phyloP scores from a whole-genome alignment of 805 yeast species.

The Alloascoidea africana region DNA sequence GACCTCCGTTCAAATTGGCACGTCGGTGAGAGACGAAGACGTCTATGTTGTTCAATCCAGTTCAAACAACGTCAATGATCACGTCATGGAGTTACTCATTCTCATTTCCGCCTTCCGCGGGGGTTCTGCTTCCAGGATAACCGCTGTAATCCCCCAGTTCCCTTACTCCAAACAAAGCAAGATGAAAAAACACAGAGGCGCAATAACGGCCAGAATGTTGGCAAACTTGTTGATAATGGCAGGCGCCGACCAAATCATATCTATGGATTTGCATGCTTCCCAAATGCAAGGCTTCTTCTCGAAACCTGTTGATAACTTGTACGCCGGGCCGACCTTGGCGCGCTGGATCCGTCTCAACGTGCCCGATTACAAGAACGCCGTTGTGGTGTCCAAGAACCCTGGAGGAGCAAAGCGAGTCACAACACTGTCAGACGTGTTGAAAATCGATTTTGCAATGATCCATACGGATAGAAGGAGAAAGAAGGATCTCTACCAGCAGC shows the following conservation, averaged over 20 bases:
- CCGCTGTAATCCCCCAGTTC: slow-evolving; percentile 94
- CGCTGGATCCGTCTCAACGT: slow-evolving; percentile 91
- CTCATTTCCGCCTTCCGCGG: slow-evolving; percentile 92
- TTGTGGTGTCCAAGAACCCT: slow-evolving; percentile 96
- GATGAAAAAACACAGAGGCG: slow-evolving; percentile 98
- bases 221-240: slow-evolving; percentile 94
- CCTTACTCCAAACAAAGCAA: slow-evolving; percentile 95
- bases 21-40: slow-evolving; percentile 92
- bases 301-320: slow-evolving; percentile 91
- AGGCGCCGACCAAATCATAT: slow-evolving; percentile 96
- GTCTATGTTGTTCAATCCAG: slow-evolving; percentile 89
- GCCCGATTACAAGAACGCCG: slow-evolving; percentile 73
- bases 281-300: slow-evolving; percentile 99
- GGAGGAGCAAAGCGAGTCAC: slow-evolving; percentile 98
- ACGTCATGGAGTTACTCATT: slow-evolving; percentile 90
- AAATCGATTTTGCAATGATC: slow-evolving; percentile 96
- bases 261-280: slow-evolving; percentile 92
- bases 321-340: slow-evolving; percentile 93
- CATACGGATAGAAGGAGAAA: slow-evolving; percentile 94
- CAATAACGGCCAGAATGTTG: slow-evolving; percentile 94
- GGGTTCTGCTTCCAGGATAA: slow-evolving; percentile 95
- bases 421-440: slow-evolving; percentile 90
- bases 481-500: slow-evolving; percentile 35
- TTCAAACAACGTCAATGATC: slow-evolving; percentile 77
- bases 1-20: slow-evolving; percentile 91